A percentile compares a stretch with the other conserved stretches of the same genome.
phyloP scores from a whole-genome alignment of 2,329 filamentous ascomycete genomes.

The Fusarium pseudoanthophilum region DNA sequence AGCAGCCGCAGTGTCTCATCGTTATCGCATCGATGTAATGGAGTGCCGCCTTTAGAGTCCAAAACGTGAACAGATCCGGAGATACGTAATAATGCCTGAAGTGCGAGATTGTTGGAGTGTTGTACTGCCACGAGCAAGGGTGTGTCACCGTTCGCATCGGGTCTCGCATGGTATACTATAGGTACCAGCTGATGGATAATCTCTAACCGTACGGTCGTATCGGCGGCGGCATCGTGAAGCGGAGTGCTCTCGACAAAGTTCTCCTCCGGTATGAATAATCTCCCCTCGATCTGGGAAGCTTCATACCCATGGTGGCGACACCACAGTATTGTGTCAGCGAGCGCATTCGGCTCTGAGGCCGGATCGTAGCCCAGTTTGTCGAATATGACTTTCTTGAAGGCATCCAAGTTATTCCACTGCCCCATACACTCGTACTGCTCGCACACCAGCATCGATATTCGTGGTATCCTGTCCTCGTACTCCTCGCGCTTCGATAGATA shows the following conservation, averaged over 20 bases:
- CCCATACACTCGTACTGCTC: constrained; percentile 15
- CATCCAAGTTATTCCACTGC: constrained; percentile 4
- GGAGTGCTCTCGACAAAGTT: background rate
- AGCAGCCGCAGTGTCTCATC: background rate
- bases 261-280: background rate
- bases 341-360: background rate
- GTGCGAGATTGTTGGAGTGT: constrained; percentile 7
- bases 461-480: background rate
- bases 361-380: background rate
- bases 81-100: background rate
- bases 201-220: background rate
- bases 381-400: constrained; percentile 12
- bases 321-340: constrained; percentile 6
- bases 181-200: constrained; percentile 14
- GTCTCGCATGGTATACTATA: background rate
- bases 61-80: constrained; percentile 3
- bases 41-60: constrained; percentile 4
- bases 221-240: constrained; percentile 8
- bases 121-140: constrained; percentile 17
- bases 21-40: constrained; percentile 10
- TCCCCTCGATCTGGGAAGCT: background rate
- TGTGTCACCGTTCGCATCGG: constrained; percentile 5
- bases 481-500: background rate
- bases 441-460: constrained; percentile 8
- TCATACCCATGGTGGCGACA: constrained; percentile 1